Conservation (phyloP, 768 basidiomycete species). For the Russula sp. region DNA sequence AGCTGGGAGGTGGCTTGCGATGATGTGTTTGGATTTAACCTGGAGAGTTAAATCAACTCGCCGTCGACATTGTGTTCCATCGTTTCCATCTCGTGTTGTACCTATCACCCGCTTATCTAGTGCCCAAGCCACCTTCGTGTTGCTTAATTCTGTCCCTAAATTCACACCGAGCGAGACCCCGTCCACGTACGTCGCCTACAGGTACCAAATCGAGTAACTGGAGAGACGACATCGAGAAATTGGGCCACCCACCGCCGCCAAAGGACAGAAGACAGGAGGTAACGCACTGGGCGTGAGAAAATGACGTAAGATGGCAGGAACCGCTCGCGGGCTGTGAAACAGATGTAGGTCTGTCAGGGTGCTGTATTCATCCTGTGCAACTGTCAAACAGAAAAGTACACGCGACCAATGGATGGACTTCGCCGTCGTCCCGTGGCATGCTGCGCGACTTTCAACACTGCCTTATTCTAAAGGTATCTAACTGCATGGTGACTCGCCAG, state of each 20-base stretch:
- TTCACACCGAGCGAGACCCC: neutral
- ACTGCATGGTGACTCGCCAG: neutral
- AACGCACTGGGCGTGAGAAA: too few relatives aligned
- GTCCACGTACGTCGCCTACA: neutral
- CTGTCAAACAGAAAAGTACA: too few relatives aligned
- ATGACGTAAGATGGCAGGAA: neutral
- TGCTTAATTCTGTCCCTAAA: neutral
- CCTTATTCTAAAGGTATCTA: neutral
- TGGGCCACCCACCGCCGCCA: too few relatives aligned
- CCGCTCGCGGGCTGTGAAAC: neutral
- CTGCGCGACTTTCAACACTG: neutral
- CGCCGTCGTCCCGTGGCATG: neutral
- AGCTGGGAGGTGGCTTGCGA: conserved; percentile 11
- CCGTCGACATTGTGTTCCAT: neutral
- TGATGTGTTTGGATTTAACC: neutral
- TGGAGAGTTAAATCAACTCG: neutral
- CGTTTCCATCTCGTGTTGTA: conserved; percentile 10
- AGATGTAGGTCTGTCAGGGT: neutral
- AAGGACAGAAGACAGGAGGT: too few relatives aligned
- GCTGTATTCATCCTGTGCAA: neutral
- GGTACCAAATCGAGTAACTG: neutral
- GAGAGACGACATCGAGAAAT: too few relatives aligned
- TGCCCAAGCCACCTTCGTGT: neutral
- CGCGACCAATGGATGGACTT: neutral
- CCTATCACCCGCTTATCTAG: conserved; percentile 7